Conservation (phyloP, 495 filamentous ascomycete species). For the Penicillium lividum region DNA sequence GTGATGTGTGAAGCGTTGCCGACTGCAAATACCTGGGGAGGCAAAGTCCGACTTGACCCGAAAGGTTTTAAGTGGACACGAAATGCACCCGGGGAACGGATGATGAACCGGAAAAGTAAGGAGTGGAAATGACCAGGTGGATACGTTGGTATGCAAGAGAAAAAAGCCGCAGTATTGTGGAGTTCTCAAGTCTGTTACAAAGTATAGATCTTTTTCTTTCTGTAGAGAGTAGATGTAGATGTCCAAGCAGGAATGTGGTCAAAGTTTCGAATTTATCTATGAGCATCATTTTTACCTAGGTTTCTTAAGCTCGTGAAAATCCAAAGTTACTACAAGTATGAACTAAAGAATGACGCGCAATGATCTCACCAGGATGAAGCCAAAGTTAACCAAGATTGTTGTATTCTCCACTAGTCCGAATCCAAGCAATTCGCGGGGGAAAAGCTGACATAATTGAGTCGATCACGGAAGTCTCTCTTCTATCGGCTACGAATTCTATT, state of each 20-base stretch:
- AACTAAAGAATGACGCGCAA: constrained; percentile 28
- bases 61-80: constrained; percentile 41
- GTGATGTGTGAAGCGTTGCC: constrained; percentile 31
- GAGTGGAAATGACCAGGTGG: constrained; percentile 7
- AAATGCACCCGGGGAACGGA: constrained; percentile 36
- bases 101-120: constrained; percentile 18
- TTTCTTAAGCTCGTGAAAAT: not conserved
- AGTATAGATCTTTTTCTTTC: not conserved
- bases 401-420: constrained; percentile 5
- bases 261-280: not conserved
- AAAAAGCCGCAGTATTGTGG: constrained; percentile 1
- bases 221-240: not conserved
- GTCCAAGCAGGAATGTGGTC: not conserved
- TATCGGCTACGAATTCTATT: not conserved
- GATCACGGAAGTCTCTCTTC: not conserved
- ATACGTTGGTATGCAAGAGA: not conserved
- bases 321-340: constrained; percentile 10
- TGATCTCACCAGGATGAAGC: constrained; percentile 26
- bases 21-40: constrained; percentile 28
- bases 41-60: constrained; percentile 42
- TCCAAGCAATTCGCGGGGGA: constrained; percentile 19
- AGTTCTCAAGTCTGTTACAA: not conserved
- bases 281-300: not conserved
- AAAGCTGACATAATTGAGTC: constrained; percentile 19
- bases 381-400: constrained; percentile 1